Conservation (phyloP, 495 filamentous ascomycete genomes). For the Xylaria intraflava region DNA sequence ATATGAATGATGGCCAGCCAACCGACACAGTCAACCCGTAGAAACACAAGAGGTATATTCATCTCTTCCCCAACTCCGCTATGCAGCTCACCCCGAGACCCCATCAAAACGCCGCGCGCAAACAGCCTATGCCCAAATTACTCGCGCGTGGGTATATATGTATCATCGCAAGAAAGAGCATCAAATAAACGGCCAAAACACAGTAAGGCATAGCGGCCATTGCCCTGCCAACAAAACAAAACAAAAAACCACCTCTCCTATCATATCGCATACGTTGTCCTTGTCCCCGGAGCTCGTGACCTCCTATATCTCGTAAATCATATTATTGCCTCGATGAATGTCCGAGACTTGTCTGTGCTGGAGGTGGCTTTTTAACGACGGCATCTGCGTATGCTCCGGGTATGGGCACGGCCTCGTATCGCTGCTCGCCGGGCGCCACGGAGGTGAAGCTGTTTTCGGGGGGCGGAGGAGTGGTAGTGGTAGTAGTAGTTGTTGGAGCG, state of each 20-base stretch:
- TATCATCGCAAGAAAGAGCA: slow-evolving; percentile 7
- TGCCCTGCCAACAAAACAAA: too few species aligned
- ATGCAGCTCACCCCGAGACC: background rate
- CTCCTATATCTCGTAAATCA: background rate
- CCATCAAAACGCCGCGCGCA: slow-evolving; percentile 9
- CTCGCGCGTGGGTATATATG: slow-evolving; percentile 12
- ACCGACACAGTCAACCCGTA: background rate
- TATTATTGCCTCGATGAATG: slow-evolving; percentile 5
- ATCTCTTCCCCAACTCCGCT: slow-evolving; percentile 6
- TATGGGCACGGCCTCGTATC: slow-evolving; percentile 62
- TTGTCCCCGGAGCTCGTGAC: background rate
- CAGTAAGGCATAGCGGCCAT: background rate
- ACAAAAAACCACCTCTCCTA: background rate
- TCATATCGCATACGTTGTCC: background rate
- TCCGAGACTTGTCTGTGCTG: slow-evolving; percentile 34
- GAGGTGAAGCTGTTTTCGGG: slow-evolving; percentile 27
- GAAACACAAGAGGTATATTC: slow-evolving; percentile 7
- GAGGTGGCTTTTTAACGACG: slow-evolving; percentile 38
- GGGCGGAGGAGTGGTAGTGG: slow-evolving; percentile 5
- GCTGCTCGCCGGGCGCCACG: slow-evolving; percentile 55
- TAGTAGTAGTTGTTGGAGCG: slow-evolving; percentile 22
- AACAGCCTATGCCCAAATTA: background rate
- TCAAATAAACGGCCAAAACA: background rate
- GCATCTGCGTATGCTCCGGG: slow-evolving; percentile 54
- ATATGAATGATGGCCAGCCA: too few species aligned